Base-by-base conservation (phyloP, 352 stramenopile genomes). In the Phytophthora sansomeana region DNA sequence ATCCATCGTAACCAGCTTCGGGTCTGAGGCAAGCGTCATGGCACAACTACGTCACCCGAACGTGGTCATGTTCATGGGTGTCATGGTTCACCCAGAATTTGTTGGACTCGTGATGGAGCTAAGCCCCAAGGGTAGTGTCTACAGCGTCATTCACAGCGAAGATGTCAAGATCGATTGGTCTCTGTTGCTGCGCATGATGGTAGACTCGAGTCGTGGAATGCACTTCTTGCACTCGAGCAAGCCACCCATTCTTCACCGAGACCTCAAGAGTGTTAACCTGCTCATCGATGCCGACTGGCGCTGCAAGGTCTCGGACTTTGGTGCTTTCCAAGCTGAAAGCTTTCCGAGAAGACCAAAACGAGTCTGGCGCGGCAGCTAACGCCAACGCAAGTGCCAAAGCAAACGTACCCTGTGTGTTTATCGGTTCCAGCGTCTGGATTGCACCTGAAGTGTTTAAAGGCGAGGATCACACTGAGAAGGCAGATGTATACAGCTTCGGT, bases 341-440 rank as follows among this genome's bases (percentile, higher is more conserved):
- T 10, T 91, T 93, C 52, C 75, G 83, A 19, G 68, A 72, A 42
- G 83, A 91, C 11, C 71, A 87, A 44, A 73, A 64, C n/a, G 74
- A 90, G 2, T 78, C 74, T 17, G 56, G 46, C 8, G 42, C 55
- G 24, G 33, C 46, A 4, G 46, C 24, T 8, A 64, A 13, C 11
- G 43, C 48, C 1, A 58, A 44, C 43, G 33, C 47, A 43, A 47
- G 48, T 17, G 32, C 24, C 2, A 71, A 64, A n/a, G 5, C 58
- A 6, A 72, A 75, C 35, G 35, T 59, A 4, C 30, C 65, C 39
- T 83, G 85, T 2, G 70, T 82, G 5, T 94, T 95, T 43, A 69
- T 91, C n/a, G 91, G 90, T 35, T 97, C 91, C 4, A 95, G 83
- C 47, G 85, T 97, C 43, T 97, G 91, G 91, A 97, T 97, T 69